phyloP scores from a whole-genome alignment of 208 protist genomes.

The Trypanosoma melophagium region DNA sequence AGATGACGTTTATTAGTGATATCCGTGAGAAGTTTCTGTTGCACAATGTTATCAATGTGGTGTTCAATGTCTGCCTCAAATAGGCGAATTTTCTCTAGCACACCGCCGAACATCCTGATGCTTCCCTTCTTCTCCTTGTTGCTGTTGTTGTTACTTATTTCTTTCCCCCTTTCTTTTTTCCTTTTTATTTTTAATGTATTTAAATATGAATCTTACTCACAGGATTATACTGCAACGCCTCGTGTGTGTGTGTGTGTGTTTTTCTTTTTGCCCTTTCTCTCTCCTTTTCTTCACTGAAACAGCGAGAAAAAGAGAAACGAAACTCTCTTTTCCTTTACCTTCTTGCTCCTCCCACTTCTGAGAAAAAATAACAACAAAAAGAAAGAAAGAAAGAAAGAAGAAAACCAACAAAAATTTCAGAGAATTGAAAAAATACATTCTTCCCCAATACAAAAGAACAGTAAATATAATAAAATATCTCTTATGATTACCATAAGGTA shows the following conservation, averaged over 20 bases:
- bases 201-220: background rate
- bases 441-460: too few relatives aligned
- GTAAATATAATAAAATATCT: too few relatives aligned
- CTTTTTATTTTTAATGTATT: constrained; percentile 5
- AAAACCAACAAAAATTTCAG: too few relatives aligned
- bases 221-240: too few relatives aligned
- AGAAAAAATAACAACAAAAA: constrained; percentile 1
- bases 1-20: constrained; percentile 72
- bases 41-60: constrained; percentile 77
- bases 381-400: constrained; percentile 22
- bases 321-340: constrained; percentile 1
- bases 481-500: too few relatives aligned
- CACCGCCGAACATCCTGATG: constrained; percentile 35
- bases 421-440: too few relatives aligned
- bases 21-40: constrained; percentile 67
- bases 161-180: background rate
- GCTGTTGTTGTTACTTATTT: too few relatives aligned
- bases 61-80: constrained; percentile 84
- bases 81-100: constrained; percentile 76
- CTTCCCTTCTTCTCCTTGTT: background rate
- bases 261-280: background rate
- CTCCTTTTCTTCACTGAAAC: background rate
- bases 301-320: constrained; percentile 16
- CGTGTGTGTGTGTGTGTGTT: too few relatives aligned
- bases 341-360: background rate